Percentiles rank a stretch among this genome's conserved stretches.
These are phyloP conservation scores for Tylopilus cervinicoccineus DNA, from an alignment of 768 basidiomycete genomes.

Conservation along the genomic window DNA sequence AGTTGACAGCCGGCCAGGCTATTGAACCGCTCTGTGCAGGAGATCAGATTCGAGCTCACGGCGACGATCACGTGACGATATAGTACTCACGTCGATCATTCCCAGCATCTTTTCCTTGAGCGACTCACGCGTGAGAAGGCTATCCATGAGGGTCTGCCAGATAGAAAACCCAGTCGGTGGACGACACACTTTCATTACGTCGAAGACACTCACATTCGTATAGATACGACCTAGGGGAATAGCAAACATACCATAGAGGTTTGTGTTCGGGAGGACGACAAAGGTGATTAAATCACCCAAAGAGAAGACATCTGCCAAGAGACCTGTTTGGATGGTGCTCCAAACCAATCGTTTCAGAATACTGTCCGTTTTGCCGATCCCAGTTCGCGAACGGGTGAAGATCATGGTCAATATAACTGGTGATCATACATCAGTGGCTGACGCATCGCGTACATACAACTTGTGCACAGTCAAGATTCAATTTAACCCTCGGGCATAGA, in stretches of 20 bases:
- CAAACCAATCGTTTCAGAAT: not conserved
- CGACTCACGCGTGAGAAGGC: not conserved
- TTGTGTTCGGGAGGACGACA: not conserved
- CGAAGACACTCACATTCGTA: not conserved
- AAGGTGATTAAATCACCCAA: not conserved
- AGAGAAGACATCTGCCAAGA: not conserved
- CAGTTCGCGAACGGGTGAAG: not conserved
- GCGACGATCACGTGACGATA: too few species aligned
- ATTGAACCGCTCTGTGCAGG: too few species aligned
- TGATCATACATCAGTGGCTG: not conserved
- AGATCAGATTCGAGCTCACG: too few species aligned
- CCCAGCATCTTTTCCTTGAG: not conserved
- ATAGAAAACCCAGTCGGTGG: not conserved
- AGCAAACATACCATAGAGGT: not conserved
- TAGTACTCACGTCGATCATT: not conserved
- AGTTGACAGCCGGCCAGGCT: too few species aligned
- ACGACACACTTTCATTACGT: not conserved
- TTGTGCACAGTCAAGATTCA: too few species aligned
- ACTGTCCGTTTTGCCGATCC: not conserved
- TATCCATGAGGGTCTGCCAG: not conserved
- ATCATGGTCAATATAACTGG: not conserved
- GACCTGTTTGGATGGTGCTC: not conserved
- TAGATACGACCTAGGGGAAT: not conserved
- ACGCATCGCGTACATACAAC: too few species aligned
- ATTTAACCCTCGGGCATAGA: too few species aligned